A percentile compares a stretch with the other conserved stretches of the same genome.
phyloP scores from a whole-genome alignment of 192 early-diverging fungal species.

The Coemansia sp. region DNA sequence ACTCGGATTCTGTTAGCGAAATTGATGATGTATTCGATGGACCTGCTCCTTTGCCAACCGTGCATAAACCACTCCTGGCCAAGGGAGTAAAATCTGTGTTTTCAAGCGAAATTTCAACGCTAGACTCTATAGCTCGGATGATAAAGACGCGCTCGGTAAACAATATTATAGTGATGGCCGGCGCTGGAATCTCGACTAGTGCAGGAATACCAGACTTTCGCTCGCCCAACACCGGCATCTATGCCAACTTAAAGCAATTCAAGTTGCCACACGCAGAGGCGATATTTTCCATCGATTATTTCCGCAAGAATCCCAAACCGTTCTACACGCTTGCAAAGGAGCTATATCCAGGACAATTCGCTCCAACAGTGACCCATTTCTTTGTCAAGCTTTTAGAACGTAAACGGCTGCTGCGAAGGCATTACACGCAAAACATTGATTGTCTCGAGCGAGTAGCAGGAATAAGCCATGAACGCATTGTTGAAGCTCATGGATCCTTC shows the following conservation, averaged over 20 bases:
- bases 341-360: slow-evolving; percentile 77
- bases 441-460: slow-evolving; percentile 87
- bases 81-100: slow-evolving; percentile 19
- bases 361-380: slow-evolving; percentile 84
- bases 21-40: not conserved
- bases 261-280: slow-evolving; percentile 92
- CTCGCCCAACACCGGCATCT: slow-evolving; percentile 87
- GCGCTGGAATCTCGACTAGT: slow-evolving; percentile 85
- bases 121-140: slow-evolving; percentile 35
- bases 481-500: slow-evolving; percentile 97
- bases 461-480: slow-evolving; percentile 63
- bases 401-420: slow-evolving; percentile 70
- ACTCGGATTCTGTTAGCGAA: slow-evolving; percentile 12
- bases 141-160: slow-evolving; percentile 24
- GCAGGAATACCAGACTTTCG: slow-evolving; percentile 90
- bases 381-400: slow-evolving; percentile 78
- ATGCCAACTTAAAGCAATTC: slow-evolving; percentile 86
- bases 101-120: slow-evolving; percentile 9
- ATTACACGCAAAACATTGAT: slow-evolving; percentile 98
- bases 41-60: slow-evolving; percentile 7
- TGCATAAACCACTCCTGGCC: slow-evolving; percentile 18
- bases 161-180: slow-evolving; percentile 82
- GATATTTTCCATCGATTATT: slow-evolving; percentile 94
- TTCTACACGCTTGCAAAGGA: slow-evolving; percentile 91
- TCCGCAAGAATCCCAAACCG: slow-evolving; percentile 77